A percentile compares a stretch with the other conserved stretches of the same genome.
Evolutionary conservation across 1,284 basidiomycete genomes (phyloP).

Genomic region (Coniferiporia weirii): DNA sequence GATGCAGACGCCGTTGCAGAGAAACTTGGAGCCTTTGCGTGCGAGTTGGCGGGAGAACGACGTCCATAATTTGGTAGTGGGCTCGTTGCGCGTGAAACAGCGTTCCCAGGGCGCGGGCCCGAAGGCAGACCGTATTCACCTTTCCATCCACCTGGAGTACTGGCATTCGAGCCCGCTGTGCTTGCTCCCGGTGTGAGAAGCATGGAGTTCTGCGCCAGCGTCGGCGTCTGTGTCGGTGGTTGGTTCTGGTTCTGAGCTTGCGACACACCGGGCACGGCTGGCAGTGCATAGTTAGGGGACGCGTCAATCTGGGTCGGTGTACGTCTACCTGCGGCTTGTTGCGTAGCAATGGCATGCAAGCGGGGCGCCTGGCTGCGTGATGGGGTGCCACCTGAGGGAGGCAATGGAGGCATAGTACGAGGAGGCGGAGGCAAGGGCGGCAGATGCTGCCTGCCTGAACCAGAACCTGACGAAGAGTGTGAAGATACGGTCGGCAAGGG

Average conservation of each 20-base stretch:
- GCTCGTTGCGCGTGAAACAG: slow-evolving; percentile 20
- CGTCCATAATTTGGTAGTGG: slow-evolving; percentile 19
- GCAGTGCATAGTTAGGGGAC: slow-evolving; percentile 42
- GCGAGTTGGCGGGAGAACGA: slow-evolving; percentile 9
- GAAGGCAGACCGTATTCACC: slow-evolving; percentile 50
- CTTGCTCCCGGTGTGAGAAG: slow-evolving; percentile 8
- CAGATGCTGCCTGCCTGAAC: slow-evolving; percentile 40
- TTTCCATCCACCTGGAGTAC: slow-evolving; percentile 33
- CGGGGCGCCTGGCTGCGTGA: slow-evolving; percentile 22
- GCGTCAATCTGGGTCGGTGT: slow-evolving; percentile 51
- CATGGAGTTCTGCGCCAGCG: slow-evolving; percentile 5
- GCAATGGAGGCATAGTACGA: slow-evolving; percentile 55
- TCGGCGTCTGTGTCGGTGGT: slow-evolving; percentile 12
- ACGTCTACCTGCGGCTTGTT: slow-evolving; percentile 37
- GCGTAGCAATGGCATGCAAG: slow-evolving; percentile 17
- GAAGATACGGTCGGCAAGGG: slow-evolving; percentile 27
- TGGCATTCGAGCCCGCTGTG: not conserved
- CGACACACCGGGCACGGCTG: slow-evolving; percentile 38
- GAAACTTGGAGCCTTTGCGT: slow-evolving; percentile 11
- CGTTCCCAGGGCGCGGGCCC: slow-evolving; percentile 52
- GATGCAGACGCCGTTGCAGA: not conserved
- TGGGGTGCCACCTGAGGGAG: slow-evolving; percentile 32
- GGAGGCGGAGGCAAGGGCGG: slow-evolving; percentile 66
- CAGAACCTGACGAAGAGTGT: slow-evolving; percentile 25
- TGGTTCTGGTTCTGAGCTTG: slow-evolving; percentile 41